Base-by-base conservation (phyloP, 768 basidiomycete species). In the Boletus rex-veris region DNA sequence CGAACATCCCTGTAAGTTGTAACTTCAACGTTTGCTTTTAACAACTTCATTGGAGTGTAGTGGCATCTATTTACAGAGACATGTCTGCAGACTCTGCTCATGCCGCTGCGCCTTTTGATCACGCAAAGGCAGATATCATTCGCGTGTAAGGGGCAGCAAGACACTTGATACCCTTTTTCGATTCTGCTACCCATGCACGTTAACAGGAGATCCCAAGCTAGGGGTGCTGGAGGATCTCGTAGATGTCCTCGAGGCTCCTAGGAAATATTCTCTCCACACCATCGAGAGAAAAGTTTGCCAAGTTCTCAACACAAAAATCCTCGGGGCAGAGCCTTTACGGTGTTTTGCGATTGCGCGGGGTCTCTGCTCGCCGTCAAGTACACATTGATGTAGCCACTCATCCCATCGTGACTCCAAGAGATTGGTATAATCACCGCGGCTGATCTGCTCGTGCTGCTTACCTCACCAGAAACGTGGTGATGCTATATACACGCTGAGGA, bases 311-410 rank as follows among this genome's bases (percentile, higher is more conserved):
- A 61, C 66, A 1, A 33, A 54, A 7, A 45, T 59, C 14, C 40
- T 65, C 8, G 53, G 65, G 3, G 52, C 21, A 1, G 63, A 66
- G 5, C 55, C 72, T 5, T 19, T 75, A 1, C 58, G 64, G 4
- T 64, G 65, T 8, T 75, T 71, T 48, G 71, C 66, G 5, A 62
- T 74, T 24, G 24, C 12, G 68, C 73, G 68, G 64, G 36, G 39
- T 65, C 65, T 0, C 24, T 56, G 16, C 55, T 64, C 3, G 71
- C 74, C 36, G 69, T 71, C n/a, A 63, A 55, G 24, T 55, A 59
- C 35, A 67, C 71, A 0, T 55, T 75, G 41, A 30, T 54, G 3
- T 50, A 61, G 24, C 62, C 71, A 0, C 53, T 69, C 39, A 47
- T 62, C 11, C 61, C 64, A 0, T 38, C 50, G 1, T 61, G 65